Evolutionary conservation across 257 asterid genomes (phyloP), one percentile per base, ranked within the genome.

Genomic region (Rubia yunnanensis): DNA sequence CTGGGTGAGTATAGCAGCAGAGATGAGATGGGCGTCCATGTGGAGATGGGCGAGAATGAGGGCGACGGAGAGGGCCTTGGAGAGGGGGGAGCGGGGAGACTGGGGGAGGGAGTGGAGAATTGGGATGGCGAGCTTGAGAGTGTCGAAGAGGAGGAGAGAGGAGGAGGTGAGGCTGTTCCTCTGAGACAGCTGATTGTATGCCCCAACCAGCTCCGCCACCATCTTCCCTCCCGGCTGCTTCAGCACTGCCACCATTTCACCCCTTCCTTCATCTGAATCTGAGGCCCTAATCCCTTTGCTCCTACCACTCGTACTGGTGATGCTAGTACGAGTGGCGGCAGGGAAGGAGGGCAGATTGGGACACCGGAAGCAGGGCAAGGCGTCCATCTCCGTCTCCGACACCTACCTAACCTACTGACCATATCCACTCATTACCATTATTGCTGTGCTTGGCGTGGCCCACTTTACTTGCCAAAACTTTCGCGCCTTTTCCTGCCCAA

Each of bases 11-110:
- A 92, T 69, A 60, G 88, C 98, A 49, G 96, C 96, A 55, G 94
- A 85, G 56, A 92, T 89, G 70, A 91, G 94, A 74, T 92, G 94
- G 1, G 96, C 97, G 78, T 92, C 98, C 98, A 89, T 92, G 96
- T 88, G 96, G 70, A 92, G 95, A 76, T 92, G 91, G 55, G 98
- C 96, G 23, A 92, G 88, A 56, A 82, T 80, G 3, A 85, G 64
- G 63, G 98, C 96, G 3, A 89, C 68, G 31, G 98, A 92, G 58
- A 92, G 65, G 59, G 98, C 95, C 63, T 72, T 85, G 24, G 95
- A 72, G 68, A 92, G 88, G 6, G 95, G 92, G 39, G 95, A 79
- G 22, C 98, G 96, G 36, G 85, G 10, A 82, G 79, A 39, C 65
- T 72, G 5, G 96, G 52, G 96, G n/a, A 87, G 80, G 32, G 87